Evolutionary conservation across 2,329 filamentous ascomycete species (phyloP), one percentile per base, ranked within the genome.

Genomic region (Alternaria consortialis): DNA sequence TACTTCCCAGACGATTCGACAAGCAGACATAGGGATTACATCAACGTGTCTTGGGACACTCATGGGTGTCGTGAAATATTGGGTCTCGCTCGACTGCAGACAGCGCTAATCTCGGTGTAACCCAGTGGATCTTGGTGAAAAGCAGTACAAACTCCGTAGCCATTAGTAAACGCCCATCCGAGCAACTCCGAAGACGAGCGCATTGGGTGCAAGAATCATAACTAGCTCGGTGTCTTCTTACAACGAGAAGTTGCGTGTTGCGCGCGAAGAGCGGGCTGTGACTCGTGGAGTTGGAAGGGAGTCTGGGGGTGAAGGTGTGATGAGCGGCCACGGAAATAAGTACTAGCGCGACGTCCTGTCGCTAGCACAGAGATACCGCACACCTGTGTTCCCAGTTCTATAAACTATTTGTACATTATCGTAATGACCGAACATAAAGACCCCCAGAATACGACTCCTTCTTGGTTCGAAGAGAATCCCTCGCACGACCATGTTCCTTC

Each of bases 381-480:
- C n/a, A 43, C 15, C 15, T 8, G 20, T 48, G 31, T 17, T n/a
- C 25, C 1, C 20, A 51, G 15, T 5, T 36, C 12, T 17, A 13
- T 32, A 7, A 20, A 48, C 13, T 31, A 48, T 9, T 48, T 20
- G 17, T 7, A 23, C 17, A 23, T 23, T 40, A 29, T 5, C 32
- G 47, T 23, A 25, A 67, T 67, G 62, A 31, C 57, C 11, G 15
- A 53, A 13, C 4, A 7, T 15, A 39, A 58, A 64, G 36, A 44
- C 6, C 15, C 7, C 32, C 34, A 42, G n/a, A 23, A 20, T 2
- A 17, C 37, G 57, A 34, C 57, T 5, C 60, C 65, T 12, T 52
- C 52, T n/a, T 78, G 70, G 74, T 79, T 72, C 58, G 62, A 68
- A 37, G 56, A 71, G 13, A 62, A 67, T 29, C 67, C 72, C 3